A percentile compares a stretch with the other conserved stretches of the same genome.
Conservation (phyloP, 371 early-diverging fungal species). For the Umbelopsis sp. region DNA sequence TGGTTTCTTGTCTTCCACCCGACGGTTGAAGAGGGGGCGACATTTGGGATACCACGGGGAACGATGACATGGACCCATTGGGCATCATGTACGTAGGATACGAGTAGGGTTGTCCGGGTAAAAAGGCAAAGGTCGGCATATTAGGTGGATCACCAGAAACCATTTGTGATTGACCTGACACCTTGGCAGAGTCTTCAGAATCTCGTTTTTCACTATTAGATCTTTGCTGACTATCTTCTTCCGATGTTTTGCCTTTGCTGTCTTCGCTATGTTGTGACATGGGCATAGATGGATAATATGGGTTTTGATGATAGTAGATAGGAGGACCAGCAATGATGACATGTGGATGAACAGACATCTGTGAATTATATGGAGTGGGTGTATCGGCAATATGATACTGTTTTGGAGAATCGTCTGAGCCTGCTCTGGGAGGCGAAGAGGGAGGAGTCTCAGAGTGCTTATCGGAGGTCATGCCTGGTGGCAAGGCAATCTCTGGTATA, state of each 20-base stretch:
- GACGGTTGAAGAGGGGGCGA: slow-evolving; percentile 20
- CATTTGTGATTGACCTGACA: neutral
- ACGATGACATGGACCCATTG: neutral
- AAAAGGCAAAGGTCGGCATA: slow-evolving; percentile 10
- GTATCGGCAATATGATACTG: neutral
- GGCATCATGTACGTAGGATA: slow-evolving; percentile 10
- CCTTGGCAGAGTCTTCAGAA: neutral
- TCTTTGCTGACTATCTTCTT: neutral
- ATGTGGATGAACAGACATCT: slow-evolving; percentile 4
- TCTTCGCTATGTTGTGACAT: neutral
- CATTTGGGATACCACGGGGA: neutral
- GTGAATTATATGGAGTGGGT: neutral
- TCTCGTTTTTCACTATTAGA: neutral
- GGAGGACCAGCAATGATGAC: slow-evolving; percentile 3
- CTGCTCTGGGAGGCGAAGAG: neutral
- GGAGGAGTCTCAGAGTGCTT: slow-evolving; percentile 1
- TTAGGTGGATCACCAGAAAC: neutral
- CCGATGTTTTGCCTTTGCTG: neutral
- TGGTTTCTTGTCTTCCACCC: slow-evolving; percentile 17
- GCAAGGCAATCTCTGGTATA: neutral
- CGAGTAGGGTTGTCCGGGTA: slow-evolving; percentile 1
- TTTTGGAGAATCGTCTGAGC: neutral
- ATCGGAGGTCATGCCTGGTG: slow-evolving; percentile 1
- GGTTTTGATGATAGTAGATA: slow-evolving; percentile 9
- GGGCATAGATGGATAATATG: neutral